Base-by-base conservation (phyloP, 768 basidiomycete species). In the Termitomyces sp. region DNA sequence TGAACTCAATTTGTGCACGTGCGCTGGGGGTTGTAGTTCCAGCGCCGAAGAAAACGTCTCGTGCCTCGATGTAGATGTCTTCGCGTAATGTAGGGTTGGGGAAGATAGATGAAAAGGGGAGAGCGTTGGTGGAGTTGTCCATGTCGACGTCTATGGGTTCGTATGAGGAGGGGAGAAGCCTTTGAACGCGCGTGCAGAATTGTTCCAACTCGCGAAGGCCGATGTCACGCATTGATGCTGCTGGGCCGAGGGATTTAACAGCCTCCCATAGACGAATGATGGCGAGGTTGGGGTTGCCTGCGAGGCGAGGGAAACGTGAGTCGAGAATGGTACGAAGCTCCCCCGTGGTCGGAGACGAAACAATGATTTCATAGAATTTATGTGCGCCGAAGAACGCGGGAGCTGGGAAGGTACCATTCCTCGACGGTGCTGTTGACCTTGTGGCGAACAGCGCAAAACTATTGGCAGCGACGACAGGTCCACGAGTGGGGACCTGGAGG, bases 391-490 rank as follows among this genome's bases (percentile, higher is more conserved):
- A 87, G 73, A 98, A 99, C 1, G 77, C 75, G 0, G 93, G 75
- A 0, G 74, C 60, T 1, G 84, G 74, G 63, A 87, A 83, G 1
- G 66, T 69, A 19, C 77, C 79, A 33, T 68, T 75, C 41, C 73
- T 67, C 3, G 79, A 78, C 4, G 80, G 76, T 6, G 71, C 60
- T 4, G 82, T 69, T 1, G 93, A 94, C 48, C 96, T 75, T 6
- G 95, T 98, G 0, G 91, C 94, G 65, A 98, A 97, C 15, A 99
- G 67, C 40, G 86, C 84, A 70, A 98, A 99, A 19, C 78, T 78
- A 44, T 90, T 83, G 19, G 84, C 81, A 0, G 94, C 95, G 54
- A 82, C 78, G 31, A 97, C 84, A 35, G 72, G 75, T 5, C 89
- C 90, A 48, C 85, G 81, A 50, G 86, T 83, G 1, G 94, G 89